Conservation (phyloP, 2,329 filamentous ascomycete genomes). For the Aspergillus pseudoglaucus region DNA sequence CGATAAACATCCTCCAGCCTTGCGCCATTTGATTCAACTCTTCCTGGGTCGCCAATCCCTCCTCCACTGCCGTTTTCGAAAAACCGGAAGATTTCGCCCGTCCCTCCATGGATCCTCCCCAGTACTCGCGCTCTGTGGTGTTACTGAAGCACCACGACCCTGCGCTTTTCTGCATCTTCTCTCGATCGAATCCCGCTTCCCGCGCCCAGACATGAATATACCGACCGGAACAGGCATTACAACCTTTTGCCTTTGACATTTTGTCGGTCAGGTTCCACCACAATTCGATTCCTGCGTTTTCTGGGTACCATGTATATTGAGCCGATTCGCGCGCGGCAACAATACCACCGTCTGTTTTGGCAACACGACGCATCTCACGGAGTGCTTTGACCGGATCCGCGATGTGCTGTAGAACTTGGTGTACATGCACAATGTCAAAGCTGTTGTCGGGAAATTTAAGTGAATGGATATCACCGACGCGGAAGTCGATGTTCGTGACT, state of each 20-base stretch:
- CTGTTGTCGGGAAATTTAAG: slow-evolving; percentile 36
- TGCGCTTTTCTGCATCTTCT: slow-evolving; percentile 20
- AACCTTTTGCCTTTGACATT: slow-evolving; percentile 19
- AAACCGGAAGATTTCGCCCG: slow-evolving; percentile 24
- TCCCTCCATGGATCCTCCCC: slow-evolving; percentile 30
- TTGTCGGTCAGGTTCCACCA: slow-evolving; percentile 18
- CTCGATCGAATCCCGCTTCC: slow-evolving; percentile 26
- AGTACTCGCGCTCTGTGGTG: slow-evolving; percentile 26
- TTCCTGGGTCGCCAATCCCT: slow-evolving; percentile 24
- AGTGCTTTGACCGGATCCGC: slow-evolving; percentile 45
- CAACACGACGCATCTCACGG: slow-evolving; percentile 50
- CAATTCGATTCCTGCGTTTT: slow-evolving; percentile 16
- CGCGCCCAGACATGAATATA: slow-evolving; percentile 31
- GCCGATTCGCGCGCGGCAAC: slow-evolving; percentile 44
- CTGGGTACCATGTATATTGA: slow-evolving; percentile 27
- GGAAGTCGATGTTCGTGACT: slow-evolving; percentile 31
- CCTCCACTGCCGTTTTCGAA: slow-evolving; percentile 21
- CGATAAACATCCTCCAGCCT: slow-evolving; percentile 30
- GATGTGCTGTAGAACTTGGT: slow-evolving; percentile 55
- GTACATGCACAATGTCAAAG: slow-evolving; percentile 56
- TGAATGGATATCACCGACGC: slow-evolving; percentile 36
- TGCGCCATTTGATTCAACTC: slow-evolving; percentile 26
- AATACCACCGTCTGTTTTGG: slow-evolving; percentile 49
- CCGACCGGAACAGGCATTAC: slow-evolving; percentile 21
- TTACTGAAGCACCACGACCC: slow-evolving; percentile 32